Conservation (phyloP, 257 asterid species). For the Primulina eburnea region DNA sequence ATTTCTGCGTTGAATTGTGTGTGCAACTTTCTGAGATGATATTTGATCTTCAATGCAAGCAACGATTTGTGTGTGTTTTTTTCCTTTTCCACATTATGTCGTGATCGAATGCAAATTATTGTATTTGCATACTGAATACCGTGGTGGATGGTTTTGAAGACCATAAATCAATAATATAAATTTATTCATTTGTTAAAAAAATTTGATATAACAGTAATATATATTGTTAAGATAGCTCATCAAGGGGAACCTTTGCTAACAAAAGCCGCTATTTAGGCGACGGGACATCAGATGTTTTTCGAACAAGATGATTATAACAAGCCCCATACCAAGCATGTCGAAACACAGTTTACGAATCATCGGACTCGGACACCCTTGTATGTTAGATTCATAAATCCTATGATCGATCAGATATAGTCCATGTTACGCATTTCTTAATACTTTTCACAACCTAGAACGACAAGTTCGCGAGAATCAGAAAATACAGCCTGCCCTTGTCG, state of each 20-base stretch:
- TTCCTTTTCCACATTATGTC: too few relatives aligned
- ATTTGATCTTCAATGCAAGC: too few relatives aligned
- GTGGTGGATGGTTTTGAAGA: too few relatives aligned
- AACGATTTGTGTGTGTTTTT: too few relatives aligned
- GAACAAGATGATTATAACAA: not conserved
- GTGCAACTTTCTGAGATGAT: too few relatives aligned
- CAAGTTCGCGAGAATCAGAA: constrained; percentile 72
- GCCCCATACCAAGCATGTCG: not conserved
- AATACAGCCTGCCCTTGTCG: constrained; percentile 76
- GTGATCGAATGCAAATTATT: too few relatives aligned
- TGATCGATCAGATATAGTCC: not conserved
- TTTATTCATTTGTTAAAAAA: too few relatives aligned
- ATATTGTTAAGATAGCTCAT: not conserved
- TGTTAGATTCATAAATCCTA: not conserved
- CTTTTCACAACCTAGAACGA: constrained; percentile 72
- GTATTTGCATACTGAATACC: too few relatives aligned
- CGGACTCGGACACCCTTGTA: not conserved
- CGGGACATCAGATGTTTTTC: not conserved
- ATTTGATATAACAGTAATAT: not conserved
- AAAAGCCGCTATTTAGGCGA: not conserved
- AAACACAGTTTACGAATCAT: too few relatives aligned
- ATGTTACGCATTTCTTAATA: constrained; percentile 30
- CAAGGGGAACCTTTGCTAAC: not conserved
- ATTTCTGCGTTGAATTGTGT: too few relatives aligned
- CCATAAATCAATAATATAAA: too few relatives aligned